Base-by-base conservation (phyloP, 495 filamentous ascomycete genomes). In the Viridothelium virens region DNA sequence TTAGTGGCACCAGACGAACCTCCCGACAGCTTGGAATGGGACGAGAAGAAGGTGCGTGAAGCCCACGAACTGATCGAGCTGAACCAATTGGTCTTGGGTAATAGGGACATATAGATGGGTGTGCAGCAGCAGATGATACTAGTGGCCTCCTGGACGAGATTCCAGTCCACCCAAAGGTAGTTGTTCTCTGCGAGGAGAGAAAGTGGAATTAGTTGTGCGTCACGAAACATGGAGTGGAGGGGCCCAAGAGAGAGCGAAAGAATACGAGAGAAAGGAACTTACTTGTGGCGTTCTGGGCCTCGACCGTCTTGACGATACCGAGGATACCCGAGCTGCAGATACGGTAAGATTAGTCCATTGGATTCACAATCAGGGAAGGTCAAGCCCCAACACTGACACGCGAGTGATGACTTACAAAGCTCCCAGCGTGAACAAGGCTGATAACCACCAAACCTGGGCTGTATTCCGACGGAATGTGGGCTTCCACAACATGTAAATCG, bases 71-170 rank as follows among this genome's bases (percentile, higher is more conserved):
- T 14, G 41, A 44, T 44, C 41, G 41, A 44, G 41, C 41, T 44
- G 41, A 44, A 44, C 41, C 41, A 44, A 44, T 44, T 44, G n/a
- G 48, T 53, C n/a, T 53, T 25, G n/a, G 48, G 48, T 25, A 53
- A 25, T 5, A 53, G 48, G 12, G 48, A 53, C 10, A 16, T 11
- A 53, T 53, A 53, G 48, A 53, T 53, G 12, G 48, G 48, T 25
- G 48, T 25, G n/a, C 48, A 53, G 48, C 48, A 53, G n/a, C 48
- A 53, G 48, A 53, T 53, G 48, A 53, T 53, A 14, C 12, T 53
- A n/a, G 48, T 53, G 48, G 48, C 48, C 48, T 16, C n/a, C 48
- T 53, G 48, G 2, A 53, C 16, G 11, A 53, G 12, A 53, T 53
- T 53, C 48, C 48, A 53, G 48, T 16, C n/a, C 48, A 25, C 48